These are phyloP conservation scores for Halenospora varia DNA, from an alignment of 495 filamentous ascomycete genomes.

Conservation along the genomic window DNA sequence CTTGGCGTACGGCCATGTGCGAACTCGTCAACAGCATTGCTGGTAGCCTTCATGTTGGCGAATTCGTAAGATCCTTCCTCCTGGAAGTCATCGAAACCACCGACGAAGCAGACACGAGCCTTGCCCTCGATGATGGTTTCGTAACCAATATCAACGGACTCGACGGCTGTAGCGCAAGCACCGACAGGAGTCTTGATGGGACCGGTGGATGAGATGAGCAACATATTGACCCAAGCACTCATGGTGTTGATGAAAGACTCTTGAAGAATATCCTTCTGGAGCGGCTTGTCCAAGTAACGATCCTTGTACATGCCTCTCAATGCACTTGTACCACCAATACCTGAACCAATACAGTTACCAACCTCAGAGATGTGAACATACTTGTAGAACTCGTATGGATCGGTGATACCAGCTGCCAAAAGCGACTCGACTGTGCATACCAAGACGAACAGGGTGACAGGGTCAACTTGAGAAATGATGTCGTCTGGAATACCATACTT, in stretches of 20 bases:
- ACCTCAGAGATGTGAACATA: conserved; percentile 98
- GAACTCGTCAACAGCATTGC: conserved; percentile 93
- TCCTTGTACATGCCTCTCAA: conserved; percentile 98
- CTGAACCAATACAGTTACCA: conserved; percentile 96
- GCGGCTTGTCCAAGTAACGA: conserved; percentile 91
- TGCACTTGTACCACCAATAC: conserved; percentile 90
- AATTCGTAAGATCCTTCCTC: conserved; percentile 99
- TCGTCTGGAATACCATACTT: conserved; percentile 95
- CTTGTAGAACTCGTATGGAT: conserved; percentile 99
- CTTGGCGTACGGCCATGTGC: conserved; percentile 90
- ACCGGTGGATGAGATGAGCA: conserved; percentile 92
- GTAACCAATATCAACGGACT: conserved; percentile 95
- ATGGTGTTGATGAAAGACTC: conserved; percentile 99
- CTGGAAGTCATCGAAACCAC: conserved; percentile 98
- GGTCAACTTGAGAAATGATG: conserved; percentile 96
- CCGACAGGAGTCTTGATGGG: conserved; percentile 98
- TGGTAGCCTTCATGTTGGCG: conserved; percentile 99
- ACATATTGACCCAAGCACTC: conserved; percentile 99
- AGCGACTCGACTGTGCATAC: conserved; percentile 90
- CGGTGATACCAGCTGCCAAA: conserved; percentile 91
- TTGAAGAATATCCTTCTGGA: conserved; percentile 98
- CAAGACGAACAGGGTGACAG: conserved; percentile 89
- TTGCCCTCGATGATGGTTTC: conserved; percentile 98
- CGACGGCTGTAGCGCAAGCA: conserved; percentile 94
- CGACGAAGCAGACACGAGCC: conserved; percentile 93